Base-by-base conservation (phyloP, 2,329 filamentous ascomycete genomes). In the Aureobasidium sp. region DNA sequence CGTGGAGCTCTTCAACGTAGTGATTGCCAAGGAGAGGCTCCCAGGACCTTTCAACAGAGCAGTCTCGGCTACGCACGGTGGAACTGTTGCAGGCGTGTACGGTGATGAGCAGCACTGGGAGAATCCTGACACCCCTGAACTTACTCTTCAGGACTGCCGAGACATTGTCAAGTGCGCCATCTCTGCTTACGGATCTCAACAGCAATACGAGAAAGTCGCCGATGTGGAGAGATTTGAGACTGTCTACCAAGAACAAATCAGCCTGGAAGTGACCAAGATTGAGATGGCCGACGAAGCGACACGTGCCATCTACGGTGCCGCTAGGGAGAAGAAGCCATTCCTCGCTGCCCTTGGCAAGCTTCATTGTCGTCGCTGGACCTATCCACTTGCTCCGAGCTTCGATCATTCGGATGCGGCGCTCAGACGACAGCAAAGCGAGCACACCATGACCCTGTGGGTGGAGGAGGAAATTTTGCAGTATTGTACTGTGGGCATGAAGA, bases 11-110 rank as follows among this genome's bases (percentile, higher is more conserved):
- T 82, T 83, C 65, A 78, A 82, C 58, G 79, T 87, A 39, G 74
- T 79, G 6, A 70, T 80, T 31, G 76, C 88, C 8, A 75, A 78
- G 1, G 64, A 70, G 1, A 72, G 73, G 2, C 78, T 95, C 6
- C 91, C 92, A 0, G 92, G 92, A 0, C 75, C 83, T 12, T 97
- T 96, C 79, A 95, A 95, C 72, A 78, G 80, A n/a, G 87, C 64
- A 0, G 87, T 87, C 53, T 85, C 85, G 1, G 83, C 82, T 11
- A 77, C 95, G 0, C 90, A 89, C 68, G 84, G 82, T 1, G 85
- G 84, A 2, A 73, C 75, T 36, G 79, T 79, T 57, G 75, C 75
- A 34, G 75, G 73, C n/a, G 65, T 64, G 14, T 79, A 77, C 65
- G 71, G 72, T 12, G 77, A 74, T 22, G 70, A 76, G 47, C 66